Percentiles rank a stretch among this genome's conserved stretches.
These are phyloP conservation scores for Marasmius oreades DNA, from an alignment of 1,284 basidiomycete genomes.

Conservation along the genomic window DNA sequence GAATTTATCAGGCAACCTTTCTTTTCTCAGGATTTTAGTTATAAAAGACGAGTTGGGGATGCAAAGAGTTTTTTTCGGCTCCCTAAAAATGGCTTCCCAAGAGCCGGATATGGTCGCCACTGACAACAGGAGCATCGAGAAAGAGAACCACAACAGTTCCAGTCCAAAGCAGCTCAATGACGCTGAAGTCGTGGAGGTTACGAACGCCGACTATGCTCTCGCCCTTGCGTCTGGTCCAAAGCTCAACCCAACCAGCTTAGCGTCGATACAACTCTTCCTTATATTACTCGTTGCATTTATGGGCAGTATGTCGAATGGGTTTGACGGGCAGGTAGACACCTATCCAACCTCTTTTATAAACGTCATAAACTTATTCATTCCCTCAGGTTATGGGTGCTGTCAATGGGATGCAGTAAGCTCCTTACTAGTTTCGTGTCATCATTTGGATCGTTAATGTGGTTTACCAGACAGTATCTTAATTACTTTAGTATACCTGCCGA, in stretches of 20 bases:
- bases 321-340: conserved; percentile 40
- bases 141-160: not conserved
- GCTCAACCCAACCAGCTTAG: conserved; percentile 31
- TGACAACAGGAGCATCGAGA: not conserved
- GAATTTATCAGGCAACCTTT: not conserved
- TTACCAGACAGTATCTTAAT: conserved; percentile 35
- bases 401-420: conserved; percentile 39
- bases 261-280: conserved; percentile 37
- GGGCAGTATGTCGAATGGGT: conserved; percentile 42
- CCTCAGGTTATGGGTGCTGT: conserved; percentile 41
- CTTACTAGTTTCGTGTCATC: not conserved
- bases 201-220: conserved; percentile 25
- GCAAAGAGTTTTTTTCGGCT: not conserved
- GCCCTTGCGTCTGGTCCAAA: conserved; percentile 38
- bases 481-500: conserved; percentile 36
- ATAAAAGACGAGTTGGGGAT: not conserved
- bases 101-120: not conserved
- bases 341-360: not conserved
- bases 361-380: not conserved
- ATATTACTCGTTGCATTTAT: conserved; percentile 40
- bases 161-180: conserved; percentile 6
- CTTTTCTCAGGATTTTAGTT: not conserved
- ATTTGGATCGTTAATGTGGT: not conserved
- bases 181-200: conserved; percentile 14
- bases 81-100: not conserved